Conservation (phyloP, 148 eudicot species). For the Rhododendron vialii region DNA sequence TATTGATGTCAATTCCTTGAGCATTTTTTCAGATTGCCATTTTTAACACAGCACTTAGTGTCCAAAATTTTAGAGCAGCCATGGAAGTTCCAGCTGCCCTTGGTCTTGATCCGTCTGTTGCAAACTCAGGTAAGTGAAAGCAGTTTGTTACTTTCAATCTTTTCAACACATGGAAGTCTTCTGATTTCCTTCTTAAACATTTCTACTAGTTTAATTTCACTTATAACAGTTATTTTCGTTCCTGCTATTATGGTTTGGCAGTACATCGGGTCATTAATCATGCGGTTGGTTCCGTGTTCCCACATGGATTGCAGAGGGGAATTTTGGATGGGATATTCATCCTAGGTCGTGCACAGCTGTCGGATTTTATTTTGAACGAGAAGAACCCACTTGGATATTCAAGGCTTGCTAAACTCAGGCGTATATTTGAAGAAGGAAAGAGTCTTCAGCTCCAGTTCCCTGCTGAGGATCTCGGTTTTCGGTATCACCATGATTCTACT, state of each 20-base stretch:
- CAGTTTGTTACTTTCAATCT: neutral
- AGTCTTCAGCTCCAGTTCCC: conserved; percentile 99
- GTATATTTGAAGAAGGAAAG: conserved; percentile 86
- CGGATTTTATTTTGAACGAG: conserved; percentile 66
- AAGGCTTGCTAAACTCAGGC: conserved; percentile 71
- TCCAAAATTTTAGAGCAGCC: conserved; percentile 91
- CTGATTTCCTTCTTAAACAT: neutral
- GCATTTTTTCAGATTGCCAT: conserved; percentile 66
- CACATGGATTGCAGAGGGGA: conserved; percentile 60
- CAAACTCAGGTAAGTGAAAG: conserved; percentile 62
- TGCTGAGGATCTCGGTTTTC: conserved; percentile 98
- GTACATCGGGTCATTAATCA: conserved; percentile 70
- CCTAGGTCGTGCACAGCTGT: conserved; percentile 85
- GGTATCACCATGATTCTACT: conserved; percentile 35
- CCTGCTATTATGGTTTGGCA: conserved; percentile 26
- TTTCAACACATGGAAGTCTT: neutral
- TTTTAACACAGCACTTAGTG: conserved; percentile 75
- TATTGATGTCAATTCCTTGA: conserved; percentile 3
- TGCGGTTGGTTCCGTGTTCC: conserved; percentile 62
- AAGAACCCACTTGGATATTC: conserved; percentile 81
- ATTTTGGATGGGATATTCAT: conserved; percentile 76
- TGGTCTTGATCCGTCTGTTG: conserved; percentile 84
- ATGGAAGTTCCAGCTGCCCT: conserved; percentile 96
- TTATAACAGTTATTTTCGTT: neutral
- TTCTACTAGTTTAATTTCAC: neutral